Evolutionary conservation across 768 basidiomycete genomes (phyloP).

Genomic region (Mycena maculata): DNA sequence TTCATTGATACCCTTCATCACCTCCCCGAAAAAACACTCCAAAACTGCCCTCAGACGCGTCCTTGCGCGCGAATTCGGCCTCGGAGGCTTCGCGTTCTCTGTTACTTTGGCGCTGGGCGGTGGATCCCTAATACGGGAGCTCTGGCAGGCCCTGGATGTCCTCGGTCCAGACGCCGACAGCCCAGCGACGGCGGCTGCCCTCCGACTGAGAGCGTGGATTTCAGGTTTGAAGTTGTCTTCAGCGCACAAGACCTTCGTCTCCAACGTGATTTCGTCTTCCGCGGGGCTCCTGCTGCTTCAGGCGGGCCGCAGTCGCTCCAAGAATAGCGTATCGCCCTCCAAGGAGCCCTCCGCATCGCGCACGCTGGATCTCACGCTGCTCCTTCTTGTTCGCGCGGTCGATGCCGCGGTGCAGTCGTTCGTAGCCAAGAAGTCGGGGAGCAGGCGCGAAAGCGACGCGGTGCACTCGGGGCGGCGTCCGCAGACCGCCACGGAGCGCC

Average conservation of each 20-base stretch:
- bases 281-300: conserved; percentile 71
- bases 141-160: conserved; percentile 52
- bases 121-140: conserved; percentile 62
- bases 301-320: conserved; percentile 52
- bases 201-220: conserved; percentile 28
- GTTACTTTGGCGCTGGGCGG: conserved; percentile 75
- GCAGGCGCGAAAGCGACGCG: conserved; percentile 30
- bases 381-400: conserved; percentile 76
- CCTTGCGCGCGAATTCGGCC: conserved; percentile 66
- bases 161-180: conserved; percentile 10
- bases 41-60: conserved; percentile 47
- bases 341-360: conserved; percentile 52
- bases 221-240: conserved; percentile 46
- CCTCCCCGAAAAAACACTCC: conserved; percentile 42
- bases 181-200: not conserved
- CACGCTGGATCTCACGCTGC: conserved; percentile 75
- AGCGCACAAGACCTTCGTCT: conserved; percentile 66
- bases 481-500: conserved; percentile 17
- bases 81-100: conserved; percentile 77
- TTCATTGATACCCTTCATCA: conserved; percentile 64
- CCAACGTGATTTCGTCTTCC: conserved; percentile 66
- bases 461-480: not conserved
- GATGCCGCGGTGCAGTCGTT: conserved; percentile 69
- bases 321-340: conserved; percentile 4
- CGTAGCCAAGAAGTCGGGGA: conserved; percentile 50